Evolutionary conservation across 2,329 filamentous ascomycete genomes (phyloP).

Genomic region (Daldinia eschscholtzii): DNA sequence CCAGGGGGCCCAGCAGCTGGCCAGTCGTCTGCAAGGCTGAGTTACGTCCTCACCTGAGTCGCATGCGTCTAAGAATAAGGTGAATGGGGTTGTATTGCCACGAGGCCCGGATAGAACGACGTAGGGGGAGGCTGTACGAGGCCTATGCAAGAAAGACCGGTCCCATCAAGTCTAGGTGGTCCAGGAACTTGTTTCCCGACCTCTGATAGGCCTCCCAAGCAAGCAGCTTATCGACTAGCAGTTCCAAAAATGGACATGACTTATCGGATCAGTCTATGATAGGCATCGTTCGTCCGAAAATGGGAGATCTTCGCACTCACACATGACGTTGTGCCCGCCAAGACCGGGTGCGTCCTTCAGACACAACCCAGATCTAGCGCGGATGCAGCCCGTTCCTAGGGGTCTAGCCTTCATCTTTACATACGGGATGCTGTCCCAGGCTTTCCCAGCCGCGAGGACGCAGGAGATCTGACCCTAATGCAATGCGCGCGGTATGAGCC

Average conservation of each 20-base stretch:
- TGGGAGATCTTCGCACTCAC: conserved; percentile 36
- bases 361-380: conserved; percentile 41
- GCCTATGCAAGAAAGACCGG: conserved; percentile 26
- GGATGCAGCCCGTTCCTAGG: conserved; percentile 38
- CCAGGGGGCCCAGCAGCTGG: conserved; percentile 2
- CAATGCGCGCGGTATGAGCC: conserved; percentile 40
- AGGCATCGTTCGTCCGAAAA: conserved; percentile 41
- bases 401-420: conserved; percentile 31
- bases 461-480: conserved; percentile 43
- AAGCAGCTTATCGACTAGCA: conserved; percentile 30
- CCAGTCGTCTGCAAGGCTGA: conserved; percentile 35
- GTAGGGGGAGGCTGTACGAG: conserved; percentile 22
- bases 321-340: conserved; percentile 44
- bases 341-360: conserved; percentile 36
- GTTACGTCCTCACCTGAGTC: conserved; percentile 22
- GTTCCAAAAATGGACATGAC: conserved; percentile 40
- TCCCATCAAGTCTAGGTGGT: conserved; percentile 8
- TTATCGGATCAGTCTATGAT: conserved; percentile 36
- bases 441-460: conserved; percentile 33
- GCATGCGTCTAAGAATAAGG: conserved; percentile 14
- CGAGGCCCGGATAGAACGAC: conserved; percentile 20
- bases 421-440: conserved; percentile 36
- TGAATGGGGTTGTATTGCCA: conserved; percentile 25
- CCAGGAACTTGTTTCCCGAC: conserved; percentile 17
- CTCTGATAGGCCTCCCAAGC: conserved; percentile 32